phyloP scores from a whole-genome alignment of 345 rosid genomes.

The Geranium brycei region DNA sequence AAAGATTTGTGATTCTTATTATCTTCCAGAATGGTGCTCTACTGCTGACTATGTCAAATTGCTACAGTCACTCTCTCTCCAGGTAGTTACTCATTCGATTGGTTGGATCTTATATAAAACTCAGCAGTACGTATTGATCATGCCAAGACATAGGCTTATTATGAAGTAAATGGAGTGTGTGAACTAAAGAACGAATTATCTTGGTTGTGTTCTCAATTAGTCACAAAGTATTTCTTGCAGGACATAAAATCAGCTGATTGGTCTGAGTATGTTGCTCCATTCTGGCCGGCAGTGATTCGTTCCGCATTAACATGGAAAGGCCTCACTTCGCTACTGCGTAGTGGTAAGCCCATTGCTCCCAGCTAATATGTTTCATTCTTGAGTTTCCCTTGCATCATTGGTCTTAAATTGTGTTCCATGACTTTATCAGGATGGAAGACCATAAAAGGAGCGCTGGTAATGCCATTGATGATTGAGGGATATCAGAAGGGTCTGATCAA shows the following conservation, averaged over 20 bases:
- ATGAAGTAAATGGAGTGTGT: no score
- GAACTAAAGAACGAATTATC: no score
- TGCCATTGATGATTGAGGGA: slow-evolving; percentile 92
- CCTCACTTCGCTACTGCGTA: slow-evolving; percentile 45
- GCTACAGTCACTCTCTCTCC: slow-evolving; percentile 39
- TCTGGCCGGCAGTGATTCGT: slow-evolving; percentile 84
- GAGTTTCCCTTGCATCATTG: not conserved
- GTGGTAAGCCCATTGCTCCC: slow-evolving; percentile 29
- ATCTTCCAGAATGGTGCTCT: slow-evolving; percentile 86
- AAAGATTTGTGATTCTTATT: slow-evolving; percentile 61
- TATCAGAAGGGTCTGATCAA: slow-evolving; percentile 72
- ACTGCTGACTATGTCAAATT: slow-evolving; percentile 55
- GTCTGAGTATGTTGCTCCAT: slow-evolving; percentile 72
- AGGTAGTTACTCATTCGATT: slow-evolving; percentile 21
- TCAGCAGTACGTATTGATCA: no score
- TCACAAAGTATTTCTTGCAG: slow-evolving; percentile 19
- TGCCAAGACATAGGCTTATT: no score
- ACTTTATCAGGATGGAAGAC: slow-evolving; percentile 47
- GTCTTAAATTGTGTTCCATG: not conserved
- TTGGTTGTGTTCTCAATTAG: no score
- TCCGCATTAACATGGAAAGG: slow-evolving; percentile 85
- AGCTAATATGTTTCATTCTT: not conserved
- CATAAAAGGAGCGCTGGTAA: slow-evolving; percentile 68
- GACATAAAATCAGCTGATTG: slow-evolving; percentile 81
- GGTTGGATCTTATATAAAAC: no score